Evolutionary conservation across 1,284 basidiomycete genomes (phyloP), one percentile per base, ranked within the genome.

Genomic region (Ganoderma meredithae): DNA sequence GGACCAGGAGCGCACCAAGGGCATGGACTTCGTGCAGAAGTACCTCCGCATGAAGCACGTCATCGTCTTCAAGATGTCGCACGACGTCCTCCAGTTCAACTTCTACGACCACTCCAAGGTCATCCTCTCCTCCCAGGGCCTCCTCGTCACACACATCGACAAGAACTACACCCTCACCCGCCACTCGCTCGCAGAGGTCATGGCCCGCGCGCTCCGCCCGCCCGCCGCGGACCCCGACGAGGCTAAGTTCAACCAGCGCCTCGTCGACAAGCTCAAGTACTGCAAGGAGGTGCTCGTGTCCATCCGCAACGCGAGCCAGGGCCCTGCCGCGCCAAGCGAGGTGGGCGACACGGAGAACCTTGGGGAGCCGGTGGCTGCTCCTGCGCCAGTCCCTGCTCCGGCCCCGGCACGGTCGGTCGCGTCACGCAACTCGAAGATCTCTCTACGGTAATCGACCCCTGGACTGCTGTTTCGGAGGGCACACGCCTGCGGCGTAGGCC

Each of bases 31-130:
- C 82, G 93, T 99, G 53, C 93, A 96, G 81, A 95, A 95, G 81
- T 99, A 98, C 82, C 88, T 98, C 73, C 86, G 97, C 69, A 97
- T 97, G 92, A 97, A 97, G 82, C 92, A 97, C 75, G 95, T 98
- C 60, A 97, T 99, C 71, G 91, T 99, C 41, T 99, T 99, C 86
- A 93, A 96, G 82, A 83, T 99, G 78, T 96, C 94, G 79, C 96
- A 98, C 78, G 96, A 96, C 74, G 90, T 95, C 58, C 82, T 99
- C 10, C 77, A 98, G 95, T 97, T 99, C 87, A 99, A 99, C 85
- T 99, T 98, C 80, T 95, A 95, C 81, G 97, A 99, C 82, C 97
- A 99, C 83, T 94, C 94, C 49, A 99, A 99, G 80, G 82, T 99
- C 67, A 91, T 99, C 69, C 84, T 99, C 64, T 95, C 95, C 8